Evolutionary conservation across 225 moss, liverwort and hornwort species (phyloP).

Genomic region (Bryum argenteum): DNA sequence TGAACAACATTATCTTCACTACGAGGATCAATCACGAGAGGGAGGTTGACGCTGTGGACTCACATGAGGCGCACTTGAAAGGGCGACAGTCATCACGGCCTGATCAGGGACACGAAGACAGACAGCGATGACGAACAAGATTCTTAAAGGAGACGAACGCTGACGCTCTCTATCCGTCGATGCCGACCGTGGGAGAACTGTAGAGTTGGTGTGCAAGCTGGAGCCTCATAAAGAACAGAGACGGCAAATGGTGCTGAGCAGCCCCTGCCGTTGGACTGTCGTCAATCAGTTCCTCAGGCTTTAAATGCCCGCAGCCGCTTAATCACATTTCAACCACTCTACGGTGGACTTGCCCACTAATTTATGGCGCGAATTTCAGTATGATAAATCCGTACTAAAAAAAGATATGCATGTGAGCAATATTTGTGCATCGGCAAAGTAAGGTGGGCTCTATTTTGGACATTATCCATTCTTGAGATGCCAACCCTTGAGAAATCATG

Average conservation of each 20-base stretch:
- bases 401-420: too few relatives aligned
- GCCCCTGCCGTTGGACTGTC: not conserved
- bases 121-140: not conserved
- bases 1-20: slow-evolving; percentile 5
- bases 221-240: slow-evolving; percentile 25
- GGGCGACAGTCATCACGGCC: slow-evolving; percentile 26
- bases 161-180: not conserved
- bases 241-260: slow-evolving; percentile 23
- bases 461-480: too few relatives aligned
- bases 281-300: not conserved
- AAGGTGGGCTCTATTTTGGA: too few relatives aligned
- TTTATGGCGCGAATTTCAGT: not conserved
- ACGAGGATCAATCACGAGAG: slow-evolving; percentile 3
- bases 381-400: too few relatives aligned
- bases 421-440: too few relatives aligned
- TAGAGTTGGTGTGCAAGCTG: slow-evolving; percentile 10
- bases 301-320: slow-evolving; percentile 33
- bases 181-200: not conserved
- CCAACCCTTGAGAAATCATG: too few relatives aligned
- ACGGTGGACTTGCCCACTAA: not conserved
- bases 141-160: not conserved
- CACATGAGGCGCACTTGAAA: slow-evolving; percentile 37
- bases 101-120: not conserved
- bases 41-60: slow-evolving; percentile 14
- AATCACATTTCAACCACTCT: not conserved